These are phyloP conservation scores for Tolypocladium inflatum DNA, from an alignment of 2,329 filamentous ascomycete genomes.

Conservation along the genomic window DNA sequence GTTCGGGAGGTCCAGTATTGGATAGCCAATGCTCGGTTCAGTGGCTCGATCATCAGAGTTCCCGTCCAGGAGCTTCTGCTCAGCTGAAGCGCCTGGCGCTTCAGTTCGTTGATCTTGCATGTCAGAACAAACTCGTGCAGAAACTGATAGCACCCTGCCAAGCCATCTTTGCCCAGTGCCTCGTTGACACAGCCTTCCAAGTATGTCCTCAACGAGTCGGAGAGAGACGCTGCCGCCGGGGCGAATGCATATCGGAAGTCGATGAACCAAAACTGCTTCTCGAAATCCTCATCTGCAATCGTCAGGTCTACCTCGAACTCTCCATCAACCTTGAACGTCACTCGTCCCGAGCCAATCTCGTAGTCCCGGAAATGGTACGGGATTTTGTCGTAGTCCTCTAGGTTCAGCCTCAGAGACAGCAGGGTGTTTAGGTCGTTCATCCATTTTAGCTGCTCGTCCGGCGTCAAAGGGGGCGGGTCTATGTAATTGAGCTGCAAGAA, in stretches of 20 bases:
- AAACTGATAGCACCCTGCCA: constrained; percentile 74
- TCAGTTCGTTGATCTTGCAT: constrained; percentile 78
- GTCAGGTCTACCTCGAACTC: constrained; percentile 94
- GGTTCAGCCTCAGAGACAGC: constrained; percentile 71
- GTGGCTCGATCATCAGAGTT: constrained; percentile 64
- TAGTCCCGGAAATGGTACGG: constrained; percentile 72
- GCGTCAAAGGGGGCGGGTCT: constrained; percentile 58
- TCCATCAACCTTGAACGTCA: constrained; percentile 71
- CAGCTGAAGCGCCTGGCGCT: constrained; percentile 66
- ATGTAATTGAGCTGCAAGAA: constrained; percentile 60
- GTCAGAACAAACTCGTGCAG: constrained; percentile 83
- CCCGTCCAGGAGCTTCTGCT: constrained; percentile 66
- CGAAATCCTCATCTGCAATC: constrained; percentile 74
- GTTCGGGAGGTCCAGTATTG: constrained; percentile 76
- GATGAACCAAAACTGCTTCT: constrained; percentile 86
- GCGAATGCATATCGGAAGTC: constrained; percentile 79
- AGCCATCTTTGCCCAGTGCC: constrained; percentile 57
- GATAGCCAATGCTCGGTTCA: constrained; percentile 74
- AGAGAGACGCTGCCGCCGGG: constrained; percentile 53
- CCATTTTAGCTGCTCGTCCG: constrained; percentile 63
- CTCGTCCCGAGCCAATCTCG: constrained; percentile 73
- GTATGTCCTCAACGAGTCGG: constrained; percentile 52
- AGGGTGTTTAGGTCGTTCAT: constrained; percentile 76
- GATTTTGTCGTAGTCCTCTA: constrained; percentile 69
- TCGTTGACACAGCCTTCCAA: constrained; percentile 67